Conservation (phyloP, 352 stramenopile genomes). For the Phytophthora pisi region DNA sequence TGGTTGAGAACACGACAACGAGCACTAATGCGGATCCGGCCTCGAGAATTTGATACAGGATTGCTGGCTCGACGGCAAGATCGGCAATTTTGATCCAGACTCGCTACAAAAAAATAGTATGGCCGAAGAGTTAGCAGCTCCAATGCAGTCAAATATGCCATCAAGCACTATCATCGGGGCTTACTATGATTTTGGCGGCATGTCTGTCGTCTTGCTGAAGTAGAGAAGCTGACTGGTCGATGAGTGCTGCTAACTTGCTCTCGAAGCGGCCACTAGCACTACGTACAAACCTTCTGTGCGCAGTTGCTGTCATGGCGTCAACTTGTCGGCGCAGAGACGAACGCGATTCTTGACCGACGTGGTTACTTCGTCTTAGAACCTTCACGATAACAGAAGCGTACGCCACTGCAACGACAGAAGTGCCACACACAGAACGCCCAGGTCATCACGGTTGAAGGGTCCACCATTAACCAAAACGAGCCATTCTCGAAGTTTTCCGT, state of each 20-base stretch:
- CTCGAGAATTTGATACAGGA: conserved; percentile 3
- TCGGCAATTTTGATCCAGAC: background rate
- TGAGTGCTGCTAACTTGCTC: background rate
- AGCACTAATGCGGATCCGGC: background rate
- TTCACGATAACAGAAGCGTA: conserved; percentile 17
- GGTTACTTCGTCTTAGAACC: background rate
- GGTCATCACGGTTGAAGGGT: background rate
- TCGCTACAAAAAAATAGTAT: background rate
- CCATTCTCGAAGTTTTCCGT: background rate
- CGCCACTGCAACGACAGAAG: conserved; percentile 8
- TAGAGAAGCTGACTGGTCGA: background rate
- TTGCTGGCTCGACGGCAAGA: background rate
- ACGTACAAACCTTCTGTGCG: background rate
- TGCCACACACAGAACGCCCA: conserved; percentile 3
- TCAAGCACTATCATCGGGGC: background rate
- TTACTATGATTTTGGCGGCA: conserved; percentile 6
- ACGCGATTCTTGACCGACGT: background rate
- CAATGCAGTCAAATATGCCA: background rate
- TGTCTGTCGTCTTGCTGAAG: conserved; percentile 3
- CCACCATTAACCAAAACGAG: conserved; percentile 4
- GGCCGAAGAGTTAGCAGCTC: background rate
- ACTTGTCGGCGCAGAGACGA: conserved; percentile 1
- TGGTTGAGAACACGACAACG: background rate
- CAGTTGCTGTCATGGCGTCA: background rate
- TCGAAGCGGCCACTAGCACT: background rate